Conservation (phyloP, 2,329 filamentous ascomycete species). For the Penicillium palitans region DNA sequence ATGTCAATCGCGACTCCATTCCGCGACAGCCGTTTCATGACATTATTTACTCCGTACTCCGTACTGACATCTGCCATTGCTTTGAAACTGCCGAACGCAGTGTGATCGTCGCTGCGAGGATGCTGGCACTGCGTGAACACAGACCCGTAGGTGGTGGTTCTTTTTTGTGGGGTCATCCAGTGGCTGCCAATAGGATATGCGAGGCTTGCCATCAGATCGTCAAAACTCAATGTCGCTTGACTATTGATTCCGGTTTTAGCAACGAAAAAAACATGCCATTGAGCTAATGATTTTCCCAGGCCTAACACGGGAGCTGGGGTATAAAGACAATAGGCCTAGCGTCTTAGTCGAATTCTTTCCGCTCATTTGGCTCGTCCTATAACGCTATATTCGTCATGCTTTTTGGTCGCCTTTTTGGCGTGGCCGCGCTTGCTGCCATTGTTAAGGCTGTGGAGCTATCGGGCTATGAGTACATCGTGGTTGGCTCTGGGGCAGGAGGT, state of each 20-base stretch:
- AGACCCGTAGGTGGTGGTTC: too few relatives aligned
- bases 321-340: background rate
- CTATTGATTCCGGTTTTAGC: background rate
- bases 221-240: conserved; percentile 1
- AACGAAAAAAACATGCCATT: background rate
- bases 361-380: background rate
- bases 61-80: too few relatives aligned
- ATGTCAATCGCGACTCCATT: too few relatives aligned
- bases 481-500: conserved; percentile 41
- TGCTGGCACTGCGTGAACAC: too few relatives aligned
- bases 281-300: background rate
- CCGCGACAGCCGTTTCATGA: too few relatives aligned
- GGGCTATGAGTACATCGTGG: conserved; percentile 42
- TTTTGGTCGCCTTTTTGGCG: conserved; percentile 12
- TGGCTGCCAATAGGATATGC: background rate
- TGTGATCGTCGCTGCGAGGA: too few relatives aligned
- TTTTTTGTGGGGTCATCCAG: background rate
- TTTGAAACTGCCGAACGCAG: too few relatives aligned
- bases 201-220: background rate
- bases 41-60: too few relatives aligned
- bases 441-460: conserved; percentile 26
- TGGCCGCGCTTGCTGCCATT: conserved; percentile 17
- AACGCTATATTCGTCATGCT: conserved; percentile 7
- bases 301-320: background rate
- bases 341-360: background rate